Conservation (phyloP, 2,329 filamentous ascomycete species). For the Trichoderma guizhouense region DNA sequence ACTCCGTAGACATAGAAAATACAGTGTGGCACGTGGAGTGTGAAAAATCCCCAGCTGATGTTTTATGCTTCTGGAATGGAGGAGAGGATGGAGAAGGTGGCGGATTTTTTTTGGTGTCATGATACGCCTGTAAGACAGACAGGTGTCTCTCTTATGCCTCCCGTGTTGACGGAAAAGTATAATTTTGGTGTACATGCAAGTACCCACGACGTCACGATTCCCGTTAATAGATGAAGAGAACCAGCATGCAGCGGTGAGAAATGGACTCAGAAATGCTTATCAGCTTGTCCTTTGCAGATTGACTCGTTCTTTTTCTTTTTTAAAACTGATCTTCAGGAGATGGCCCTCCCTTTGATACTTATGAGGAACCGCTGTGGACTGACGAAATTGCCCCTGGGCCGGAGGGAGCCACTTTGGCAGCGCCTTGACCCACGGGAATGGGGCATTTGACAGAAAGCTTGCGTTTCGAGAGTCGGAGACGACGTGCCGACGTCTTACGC, state of each 20-base stretch:
- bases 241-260: background rate
- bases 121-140: background rate
- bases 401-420: background rate
- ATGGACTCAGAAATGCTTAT: background rate
- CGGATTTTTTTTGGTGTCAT: background rate
- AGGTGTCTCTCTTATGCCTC: background rate
- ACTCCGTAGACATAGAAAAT: no score
- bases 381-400: constrained; percentile 8
- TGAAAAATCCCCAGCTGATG: background rate
- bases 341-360: background rate
- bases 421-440: background rate
- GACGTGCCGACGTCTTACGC: background rate
- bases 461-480: background rate
- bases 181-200: background rate
- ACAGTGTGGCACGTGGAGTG: background rate
- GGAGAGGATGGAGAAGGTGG: background rate
- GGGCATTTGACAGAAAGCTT: background rate
- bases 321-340: constrained; percentile 10
- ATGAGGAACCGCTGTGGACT: background rate
- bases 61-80: background rate
- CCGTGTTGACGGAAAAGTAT: background rate
- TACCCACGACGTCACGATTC: background rate
- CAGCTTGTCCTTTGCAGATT: background rate
- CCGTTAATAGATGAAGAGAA: fast-evolving
- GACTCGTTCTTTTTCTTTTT: background rate